These are phyloP conservation scores for Kalanchoe fedtschenkoi DNA, from an alignment of 164 flowering plant species.

Conservation along the genomic window DNA sequence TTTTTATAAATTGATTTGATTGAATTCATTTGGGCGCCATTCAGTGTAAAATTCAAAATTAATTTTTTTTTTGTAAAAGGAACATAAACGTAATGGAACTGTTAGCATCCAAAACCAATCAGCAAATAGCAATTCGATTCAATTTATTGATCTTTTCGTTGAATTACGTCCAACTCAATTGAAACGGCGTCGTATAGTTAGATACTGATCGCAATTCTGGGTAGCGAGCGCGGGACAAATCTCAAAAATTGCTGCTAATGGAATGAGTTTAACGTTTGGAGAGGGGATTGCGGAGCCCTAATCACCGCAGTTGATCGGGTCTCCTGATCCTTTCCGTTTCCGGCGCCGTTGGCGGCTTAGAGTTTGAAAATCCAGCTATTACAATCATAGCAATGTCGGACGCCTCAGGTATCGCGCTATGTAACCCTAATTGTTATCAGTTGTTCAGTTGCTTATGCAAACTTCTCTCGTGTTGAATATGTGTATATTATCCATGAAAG, in stretches of 20 bases:
- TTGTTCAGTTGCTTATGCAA: not conserved
- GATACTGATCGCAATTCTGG: not conserved
- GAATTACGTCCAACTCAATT: too few relatives aligned
- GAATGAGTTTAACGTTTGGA: not conserved
- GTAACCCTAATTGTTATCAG: not conserved
- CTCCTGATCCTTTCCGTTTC: not conserved
- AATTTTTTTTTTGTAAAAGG: too few relatives aligned
- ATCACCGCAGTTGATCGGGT: not conserved
- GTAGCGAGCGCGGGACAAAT: not conserved
- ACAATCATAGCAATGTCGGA: not conserved
- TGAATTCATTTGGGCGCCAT: too few relatives aligned
- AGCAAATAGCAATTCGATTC: too few relatives aligned
- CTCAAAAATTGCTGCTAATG: too few relatives aligned
- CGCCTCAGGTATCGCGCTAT: not conserved
- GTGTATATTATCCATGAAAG: too few relatives aligned
- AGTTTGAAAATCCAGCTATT: not conserved
- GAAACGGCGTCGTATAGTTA: not conserved
- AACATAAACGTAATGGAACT: too few relatives aligned
- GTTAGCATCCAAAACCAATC: too few relatives aligned
- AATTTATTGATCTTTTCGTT: too few relatives aligned
- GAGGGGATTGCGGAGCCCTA: not conserved
- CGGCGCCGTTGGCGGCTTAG: not conserved
- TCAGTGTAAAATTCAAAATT: too few relatives aligned
- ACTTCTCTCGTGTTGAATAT: not conserved
- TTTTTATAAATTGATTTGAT: too few relatives aligned